A percentile compares a stretch with the other conserved stretches of the same genome.
phyloP scores from a whole-genome alignment of 306 rosid species.

The Acacia confusa region DNA sequence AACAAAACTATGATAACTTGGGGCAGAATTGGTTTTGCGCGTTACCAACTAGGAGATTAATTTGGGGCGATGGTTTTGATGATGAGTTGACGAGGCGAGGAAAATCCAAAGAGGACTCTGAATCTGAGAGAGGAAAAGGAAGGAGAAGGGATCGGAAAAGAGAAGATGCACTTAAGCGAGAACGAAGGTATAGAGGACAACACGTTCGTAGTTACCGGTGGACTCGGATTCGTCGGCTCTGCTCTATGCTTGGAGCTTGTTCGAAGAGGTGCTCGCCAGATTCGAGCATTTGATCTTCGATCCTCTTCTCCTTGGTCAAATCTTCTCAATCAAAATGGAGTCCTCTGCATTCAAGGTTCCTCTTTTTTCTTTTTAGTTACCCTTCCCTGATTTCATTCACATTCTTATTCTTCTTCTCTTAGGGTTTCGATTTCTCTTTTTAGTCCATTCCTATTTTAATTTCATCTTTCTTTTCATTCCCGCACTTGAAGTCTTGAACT shows the following conservation, averaged over 20 bases:
- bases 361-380: not conserved
- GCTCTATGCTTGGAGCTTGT: slow-evolving; percentile 84
- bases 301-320: slow-evolving; percentile 58
- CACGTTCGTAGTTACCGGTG: slow-evolving; percentile 77
- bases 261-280: slow-evolving; percentile 72
- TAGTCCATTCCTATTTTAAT: not conserved
- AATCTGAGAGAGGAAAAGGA: not conserved
- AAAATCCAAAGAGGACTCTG: not conserved
- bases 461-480: not conserved
- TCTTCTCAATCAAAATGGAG: slow-evolving; percentile 53
- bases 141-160: not conserved
- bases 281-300: slow-evolving; percentile 77
- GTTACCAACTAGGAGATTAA: not conserved
- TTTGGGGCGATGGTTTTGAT: not conserved
- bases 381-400: not conserved
- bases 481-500: not conserved
- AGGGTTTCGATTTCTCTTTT: slow-evolving; percentile 2
- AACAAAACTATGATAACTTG: no score
- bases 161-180: slow-evolving; percentile 71
- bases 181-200: slow-evolving; percentile 88
- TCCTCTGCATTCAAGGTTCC: slow-evolving; percentile 63
- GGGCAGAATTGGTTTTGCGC: not conserved
- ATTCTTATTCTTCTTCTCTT: not conserved
- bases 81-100: not conserved
- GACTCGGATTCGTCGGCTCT: slow-evolving; percentile 84